phyloP scores from a whole-genome alignment of 495 filamentous ascomycete species.

The Sordaria brevicollis region DNA sequence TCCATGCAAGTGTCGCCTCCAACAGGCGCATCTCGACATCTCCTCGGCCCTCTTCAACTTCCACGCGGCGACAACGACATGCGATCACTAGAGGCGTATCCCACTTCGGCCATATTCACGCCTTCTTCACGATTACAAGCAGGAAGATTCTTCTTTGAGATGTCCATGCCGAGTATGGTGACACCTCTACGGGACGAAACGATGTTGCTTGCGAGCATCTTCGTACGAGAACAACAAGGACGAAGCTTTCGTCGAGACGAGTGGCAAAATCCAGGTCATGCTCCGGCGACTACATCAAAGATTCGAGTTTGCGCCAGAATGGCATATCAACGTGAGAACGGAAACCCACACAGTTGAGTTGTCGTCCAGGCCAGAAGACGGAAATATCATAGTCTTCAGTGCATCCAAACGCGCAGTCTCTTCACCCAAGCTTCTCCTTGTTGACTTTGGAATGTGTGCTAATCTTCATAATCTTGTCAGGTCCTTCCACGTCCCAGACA shows the following conservation, averaged over 20 bases:
- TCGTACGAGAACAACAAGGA: background rate
- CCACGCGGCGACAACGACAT: too few relatives aligned
- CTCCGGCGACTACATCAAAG: too few relatives aligned
- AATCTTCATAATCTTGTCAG: background rate
- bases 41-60: background rate
- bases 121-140: too few relatives aligned
- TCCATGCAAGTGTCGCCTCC: background rate
- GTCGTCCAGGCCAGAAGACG: background rate
- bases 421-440: too few relatives aligned
- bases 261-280: background rate
- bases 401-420: background rate
- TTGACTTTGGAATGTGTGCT: background rate
- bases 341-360: background rate
- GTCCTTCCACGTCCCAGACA: background rate
- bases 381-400: too few relatives aligned
- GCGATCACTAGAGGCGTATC: too few relatives aligned
- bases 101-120: too few relatives aligned
- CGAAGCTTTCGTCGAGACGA: background rate
- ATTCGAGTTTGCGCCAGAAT: too few relatives aligned
- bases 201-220: background rate
- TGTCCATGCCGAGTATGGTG: background rate
- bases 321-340: background rate
- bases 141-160: background rate
- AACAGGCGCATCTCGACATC: background rate
- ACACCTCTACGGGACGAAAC: background rate